A percentile compares a stretch with the other conserved stretches of the same genome.
These are phyloP conservation scores for Pythium grandisporangium DNA, from an alignment of 352 stramenopile genomes.

Conservation along the genomic window DNA sequence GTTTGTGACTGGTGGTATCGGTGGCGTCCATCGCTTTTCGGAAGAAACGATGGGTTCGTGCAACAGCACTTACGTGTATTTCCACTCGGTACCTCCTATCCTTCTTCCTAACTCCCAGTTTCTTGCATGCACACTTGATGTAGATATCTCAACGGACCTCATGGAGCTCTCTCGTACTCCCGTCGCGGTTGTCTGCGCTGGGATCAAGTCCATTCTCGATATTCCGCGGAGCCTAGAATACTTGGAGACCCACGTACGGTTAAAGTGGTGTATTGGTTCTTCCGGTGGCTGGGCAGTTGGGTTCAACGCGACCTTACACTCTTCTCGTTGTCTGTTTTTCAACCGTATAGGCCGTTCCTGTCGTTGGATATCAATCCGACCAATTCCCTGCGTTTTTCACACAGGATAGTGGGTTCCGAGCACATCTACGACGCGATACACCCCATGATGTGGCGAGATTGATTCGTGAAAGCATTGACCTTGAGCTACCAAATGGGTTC, in stretches of 20 bases:
- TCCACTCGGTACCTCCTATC: neutral
- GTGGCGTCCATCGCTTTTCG: slow-evolving; percentile 94
- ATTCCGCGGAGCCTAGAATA: slow-evolving; percentile 95
- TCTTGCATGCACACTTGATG: neutral
- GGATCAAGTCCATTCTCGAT: slow-evolving; percentile 99
- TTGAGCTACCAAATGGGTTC: slow-evolving; percentile 82
- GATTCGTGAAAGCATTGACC: slow-evolving; percentile 66
- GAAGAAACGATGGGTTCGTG: slow-evolving; percentile 88
- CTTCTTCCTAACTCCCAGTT: no score
- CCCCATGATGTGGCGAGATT: slow-evolving; percentile 80
- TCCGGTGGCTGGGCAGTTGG: no score
- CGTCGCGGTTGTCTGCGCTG: slow-evolving; percentile 95
- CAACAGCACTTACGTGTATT: neutral
- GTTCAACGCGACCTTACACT: neutral
- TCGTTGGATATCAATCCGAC: slow-evolving; percentile 87
- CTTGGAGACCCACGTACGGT: slow-evolving; percentile 91
- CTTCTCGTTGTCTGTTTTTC: neutral
- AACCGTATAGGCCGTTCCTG: slow-evolving; percentile 86
- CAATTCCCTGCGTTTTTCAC: slow-evolving; percentile 99
- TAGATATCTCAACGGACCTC: slow-evolving; percentile 95
- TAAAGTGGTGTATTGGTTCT: no score
- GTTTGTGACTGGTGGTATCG: slow-evolving; percentile 97
- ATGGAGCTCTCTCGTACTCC: slow-evolving; percentile 94
- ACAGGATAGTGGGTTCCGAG: slow-evolving; percentile 80
- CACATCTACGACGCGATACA: slow-evolving; percentile 80